Conservation (phyloP, 208 protist genomes). For the Porcisia hertigi region DNA sequence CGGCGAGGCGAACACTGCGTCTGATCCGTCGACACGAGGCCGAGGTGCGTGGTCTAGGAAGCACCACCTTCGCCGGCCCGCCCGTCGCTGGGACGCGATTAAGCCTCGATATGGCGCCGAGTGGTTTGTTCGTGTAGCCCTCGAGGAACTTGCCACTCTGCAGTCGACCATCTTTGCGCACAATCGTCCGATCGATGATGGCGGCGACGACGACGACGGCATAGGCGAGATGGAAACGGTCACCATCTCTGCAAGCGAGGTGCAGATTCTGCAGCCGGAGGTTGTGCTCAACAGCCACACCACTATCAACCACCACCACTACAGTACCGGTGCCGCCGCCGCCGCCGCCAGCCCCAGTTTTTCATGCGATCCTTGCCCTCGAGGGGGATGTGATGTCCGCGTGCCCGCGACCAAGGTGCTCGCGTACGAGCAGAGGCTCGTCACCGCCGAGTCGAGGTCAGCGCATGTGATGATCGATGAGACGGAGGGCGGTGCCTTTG, state of each 20-base stretch:
- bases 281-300: neutral
- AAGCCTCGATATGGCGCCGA: constrained; percentile 41
- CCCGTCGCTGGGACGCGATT: constrained; percentile 2
- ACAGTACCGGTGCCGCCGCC: neutral
- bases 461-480: constrained; percentile 41
- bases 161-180: constrained; percentile 42
- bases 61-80: neutral
- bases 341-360: neutral
- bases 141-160: constrained; percentile 44
- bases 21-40: neutral
- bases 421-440: neutral
- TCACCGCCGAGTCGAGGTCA: constrained; percentile 2
- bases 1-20: neutral
- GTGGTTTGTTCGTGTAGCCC: constrained; percentile 36
- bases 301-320: no score
- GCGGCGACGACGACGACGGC: constrained; percentile 25
- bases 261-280: constrained; percentile 49
- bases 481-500: constrained; percentile 56
- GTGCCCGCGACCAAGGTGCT: neutral
- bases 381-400: neutral
- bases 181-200: constrained; percentile 21
- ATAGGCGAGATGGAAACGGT: constrained; percentile 27
- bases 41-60: neutral
- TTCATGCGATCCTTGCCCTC: neutral
- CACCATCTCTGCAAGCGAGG: constrained; percentile 43